Evolutionary conservation across 768 basidiomycete genomes (phyloP), one percentile per base, ranked within the genome.

Genomic region (Russula olivacea): DNA sequence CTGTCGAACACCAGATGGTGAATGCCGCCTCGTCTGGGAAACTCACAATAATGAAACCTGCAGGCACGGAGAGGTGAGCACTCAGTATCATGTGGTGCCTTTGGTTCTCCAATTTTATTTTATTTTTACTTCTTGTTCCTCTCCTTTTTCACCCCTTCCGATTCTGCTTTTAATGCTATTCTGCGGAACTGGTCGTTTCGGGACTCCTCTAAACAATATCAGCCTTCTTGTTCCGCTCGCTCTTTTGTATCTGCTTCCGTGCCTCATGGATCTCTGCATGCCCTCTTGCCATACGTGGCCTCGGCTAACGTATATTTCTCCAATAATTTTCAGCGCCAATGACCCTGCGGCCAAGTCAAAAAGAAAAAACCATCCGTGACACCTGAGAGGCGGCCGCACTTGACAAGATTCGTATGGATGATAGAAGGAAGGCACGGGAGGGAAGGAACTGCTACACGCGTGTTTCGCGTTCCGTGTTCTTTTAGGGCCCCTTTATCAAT

Each of bases 1-100:
- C 89, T 23, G 94, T 98, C 69, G 94, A 98, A 73, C 80, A 82
- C 59, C 93, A 95, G 74, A 92, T 94, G 85, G 89, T 92, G 14
- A 77, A 84, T 54, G 93, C 93, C 8, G 94, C 94, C 3, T 93
- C 91, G 5, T 79, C 86, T 48, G 94, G 94, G 43, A 93, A 91
- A 73, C 79, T 98, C 65, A 91, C 91, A 32, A 93, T 98, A 72
- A 93, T 98, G 93, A 91, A 89, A 76, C 83, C 86, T 64, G 74
- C 76, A 15, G 78, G 74, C 21, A 72, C 78, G 43, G 80, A 83
- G 63, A 70, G 71, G 74, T 76, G 63, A 28, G 73, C 68, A 2
- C 38, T 28, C 30, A 12, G 25, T 58, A 12, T 3, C 25, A 30
- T 34, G 43, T 28, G 43, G 23, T 15, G 10, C 43, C 23, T 38